Percentiles rank a stretch among this genome's conserved stretches.
Evolutionary conservation across 2,329 filamentous ascomycete species (phyloP).

Genomic region (Boeremia lycopersici): DNA sequence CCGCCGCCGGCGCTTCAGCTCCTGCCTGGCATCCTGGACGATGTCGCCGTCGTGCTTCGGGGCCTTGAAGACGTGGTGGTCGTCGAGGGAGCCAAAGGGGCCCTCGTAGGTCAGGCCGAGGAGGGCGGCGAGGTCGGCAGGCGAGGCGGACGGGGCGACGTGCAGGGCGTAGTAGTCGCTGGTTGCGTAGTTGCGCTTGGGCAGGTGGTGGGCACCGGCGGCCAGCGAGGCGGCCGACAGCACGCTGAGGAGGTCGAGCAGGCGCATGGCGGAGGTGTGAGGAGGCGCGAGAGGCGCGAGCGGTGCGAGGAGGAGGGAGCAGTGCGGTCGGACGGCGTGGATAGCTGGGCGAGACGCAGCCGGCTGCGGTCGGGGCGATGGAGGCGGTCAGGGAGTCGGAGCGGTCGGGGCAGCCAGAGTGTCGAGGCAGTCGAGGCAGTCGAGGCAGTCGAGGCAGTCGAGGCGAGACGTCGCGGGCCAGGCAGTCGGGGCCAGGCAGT

Average conservation of each 20-base stretch:
- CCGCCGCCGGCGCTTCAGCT: conserved; percentile 63
- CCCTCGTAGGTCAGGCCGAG: conserved; percentile 84
- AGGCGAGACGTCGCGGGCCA: too few species aligned
- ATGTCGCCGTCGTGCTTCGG: conserved; percentile 62
- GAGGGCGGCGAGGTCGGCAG: conserved; percentile 70
- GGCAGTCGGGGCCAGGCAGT: too few species aligned
- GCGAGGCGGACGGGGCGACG: conserved; percentile 69
- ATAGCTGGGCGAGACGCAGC: conserved; percentile 10
- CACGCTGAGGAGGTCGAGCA: conserved; percentile 55
- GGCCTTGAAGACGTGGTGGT: conserved; percentile 87
- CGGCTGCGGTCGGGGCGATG: conserved; percentile 24
- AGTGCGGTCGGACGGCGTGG: too few species aligned
- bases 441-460: too few species aligned
- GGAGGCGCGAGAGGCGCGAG: neutral
- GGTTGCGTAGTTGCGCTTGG: conserved; percentile 72
- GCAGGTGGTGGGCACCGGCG: conserved; percentile 45
- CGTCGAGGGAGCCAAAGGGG: conserved; percentile 73
- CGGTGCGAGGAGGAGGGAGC: too few species aligned
- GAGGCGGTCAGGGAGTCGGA: conserved; percentile 9
- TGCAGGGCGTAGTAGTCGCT: conserved; percentile 96
- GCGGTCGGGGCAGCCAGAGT: too few species aligned
- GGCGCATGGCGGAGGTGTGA: conserved; percentile 38
- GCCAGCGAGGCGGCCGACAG: conserved; percentile 43
- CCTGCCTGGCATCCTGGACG: conserved; percentile 57
- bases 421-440: too few species aligned